Conservation (phyloP, 768 basidiomycete species). For the Leccinellum luteum region DNA sequence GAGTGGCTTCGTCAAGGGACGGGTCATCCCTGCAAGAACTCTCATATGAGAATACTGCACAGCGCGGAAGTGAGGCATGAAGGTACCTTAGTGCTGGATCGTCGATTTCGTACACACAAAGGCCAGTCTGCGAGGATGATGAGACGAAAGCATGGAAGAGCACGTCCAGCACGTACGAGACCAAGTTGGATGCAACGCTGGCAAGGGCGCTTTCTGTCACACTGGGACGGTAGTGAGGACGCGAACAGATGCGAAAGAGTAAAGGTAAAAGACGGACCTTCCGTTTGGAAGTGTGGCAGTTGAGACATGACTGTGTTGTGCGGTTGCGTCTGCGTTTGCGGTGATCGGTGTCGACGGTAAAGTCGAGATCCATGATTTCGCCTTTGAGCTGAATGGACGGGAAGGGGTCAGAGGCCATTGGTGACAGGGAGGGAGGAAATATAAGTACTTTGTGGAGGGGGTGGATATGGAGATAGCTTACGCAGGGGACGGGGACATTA, state of each 20-base stretch:
- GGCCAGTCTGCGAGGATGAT: conserved; percentile 62
- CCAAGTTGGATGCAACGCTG: conserved; percentile 88
- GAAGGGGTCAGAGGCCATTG: conserved; percentile 54
- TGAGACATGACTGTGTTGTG: conserved; percentile 83
- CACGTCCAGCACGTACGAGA: conserved; percentile 47
- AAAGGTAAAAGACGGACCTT: conserved; percentile 57
- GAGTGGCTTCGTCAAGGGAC: conserved; percentile 81
- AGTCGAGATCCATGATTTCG: conserved; percentile 77
- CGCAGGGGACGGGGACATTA: conserved; percentile 51
- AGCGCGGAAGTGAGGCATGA: neutral
- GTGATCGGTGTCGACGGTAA: conserved; percentile 68
- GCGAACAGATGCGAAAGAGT: neutral
- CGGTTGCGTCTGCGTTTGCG: conserved; percentile 87
- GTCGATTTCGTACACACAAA: conserved; percentile 94
- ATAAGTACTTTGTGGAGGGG: conserved; percentile 42
- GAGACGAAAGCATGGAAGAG: conserved; percentile 2
- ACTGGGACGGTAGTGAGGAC: conserved; percentile 37
- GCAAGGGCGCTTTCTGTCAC: conserved; percentile 90
- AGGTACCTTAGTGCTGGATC: conserved; percentile 74
- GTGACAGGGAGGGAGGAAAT: conserved; percentile 34
- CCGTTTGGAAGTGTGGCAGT: conserved; percentile 92
- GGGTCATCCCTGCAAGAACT: conserved; percentile 68
- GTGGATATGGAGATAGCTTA: conserved; percentile 47
- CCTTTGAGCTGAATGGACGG: conserved; percentile 64
- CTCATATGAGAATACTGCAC: neutral